Conservation (phyloP, 768 basidiomycete species). For the Suillus subaureus region DNA sequence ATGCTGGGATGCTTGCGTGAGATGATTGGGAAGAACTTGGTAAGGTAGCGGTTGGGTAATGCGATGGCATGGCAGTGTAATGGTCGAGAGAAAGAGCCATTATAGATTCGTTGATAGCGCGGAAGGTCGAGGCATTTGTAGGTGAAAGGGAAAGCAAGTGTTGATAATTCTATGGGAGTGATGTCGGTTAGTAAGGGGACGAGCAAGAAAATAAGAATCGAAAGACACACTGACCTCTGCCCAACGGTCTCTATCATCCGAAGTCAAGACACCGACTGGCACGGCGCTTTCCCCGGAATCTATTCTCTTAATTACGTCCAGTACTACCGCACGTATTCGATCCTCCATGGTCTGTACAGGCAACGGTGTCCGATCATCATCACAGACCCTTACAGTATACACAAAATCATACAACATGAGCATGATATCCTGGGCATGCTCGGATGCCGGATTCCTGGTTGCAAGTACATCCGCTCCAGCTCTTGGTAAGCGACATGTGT, state of each 20-base stretch:
- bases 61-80: constrained; percentile 43
- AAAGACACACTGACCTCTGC: constrained; percentile 52
- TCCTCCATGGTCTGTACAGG: constrained; percentile 45
- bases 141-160: constrained; percentile 69
- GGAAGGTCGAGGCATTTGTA: constrained; percentile 58
- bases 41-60: constrained; percentile 24
- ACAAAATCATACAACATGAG: constrained; percentile 78
- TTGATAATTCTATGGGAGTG: constrained; percentile 60
- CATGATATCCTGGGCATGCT: constrained; percentile 44
- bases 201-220: background rate
- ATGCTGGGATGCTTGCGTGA: constrained; percentile 16
- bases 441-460: constrained; percentile 43
- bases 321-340: constrained; percentile 45
- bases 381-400: constrained; percentile 74
- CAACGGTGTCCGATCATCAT: constrained; percentile 37
- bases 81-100: constrained; percentile 84
- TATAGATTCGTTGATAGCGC: constrained; percentile 70
- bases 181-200: constrained; percentile 3
- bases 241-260: constrained; percentile 85
- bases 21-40: constrained; percentile 22
- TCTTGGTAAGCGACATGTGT: constrained; percentile 74
- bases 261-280: constrained; percentile 71
- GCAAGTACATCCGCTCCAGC: constrained; percentile 66
- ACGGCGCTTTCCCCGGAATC: constrained; percentile 56
- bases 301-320: constrained; percentile 59